phyloP scores from a whole-genome alignment of 768 basidiomycete species.

The Amanita jacksonii region DNA sequence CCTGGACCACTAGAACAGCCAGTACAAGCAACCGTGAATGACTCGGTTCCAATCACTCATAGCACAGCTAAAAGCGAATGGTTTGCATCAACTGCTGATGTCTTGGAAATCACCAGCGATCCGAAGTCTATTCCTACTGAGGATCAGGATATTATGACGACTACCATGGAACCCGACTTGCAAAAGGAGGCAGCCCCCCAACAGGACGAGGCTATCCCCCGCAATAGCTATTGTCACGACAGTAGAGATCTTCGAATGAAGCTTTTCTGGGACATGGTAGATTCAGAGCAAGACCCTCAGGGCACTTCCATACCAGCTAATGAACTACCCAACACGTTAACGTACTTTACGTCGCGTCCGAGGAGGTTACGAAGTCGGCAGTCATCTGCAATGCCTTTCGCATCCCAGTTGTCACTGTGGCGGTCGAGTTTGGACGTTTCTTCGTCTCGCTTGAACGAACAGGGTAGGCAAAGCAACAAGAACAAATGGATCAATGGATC shows the following conservation, averaged over 20 bases:
- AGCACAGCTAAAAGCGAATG: slow-evolving; percentile 5
- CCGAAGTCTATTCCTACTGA: neutral
- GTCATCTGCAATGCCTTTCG: slow-evolving; percentile 16
- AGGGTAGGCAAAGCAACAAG: neutral
- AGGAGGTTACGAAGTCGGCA: slow-evolving; percentile 30
- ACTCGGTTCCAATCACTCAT: neutral
- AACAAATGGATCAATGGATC: neutral
- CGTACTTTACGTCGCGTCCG: slow-evolving; percentile 17
- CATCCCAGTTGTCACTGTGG: slow-evolving; percentile 3
- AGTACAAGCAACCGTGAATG: neutral
- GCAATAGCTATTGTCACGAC: neutral
- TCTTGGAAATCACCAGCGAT: neutral
- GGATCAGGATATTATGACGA: neutral
- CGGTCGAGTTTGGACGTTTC: slow-evolving; percentile 6
- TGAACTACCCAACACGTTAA: slow-evolving; percentile 16
- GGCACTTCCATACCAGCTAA: slow-evolving; percentile 12
- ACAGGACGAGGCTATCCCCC: neutral
- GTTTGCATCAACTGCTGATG: slow-evolving; percentile 1
- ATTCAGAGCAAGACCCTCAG: slow-evolving; percentile 24
- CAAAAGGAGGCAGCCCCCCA: neutral
- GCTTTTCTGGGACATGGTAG: slow-evolving; percentile 38
- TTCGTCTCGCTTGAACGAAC: neutral
- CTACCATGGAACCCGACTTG: neutral
- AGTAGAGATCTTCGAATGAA: slow-evolving; percentile 19
- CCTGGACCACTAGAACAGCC: neutral